These are phyloP conservation scores for Rhodotorula paludigena DNA, from an alignment of 768 basidiomycete genomes.

Conservation along the genomic window DNA sequence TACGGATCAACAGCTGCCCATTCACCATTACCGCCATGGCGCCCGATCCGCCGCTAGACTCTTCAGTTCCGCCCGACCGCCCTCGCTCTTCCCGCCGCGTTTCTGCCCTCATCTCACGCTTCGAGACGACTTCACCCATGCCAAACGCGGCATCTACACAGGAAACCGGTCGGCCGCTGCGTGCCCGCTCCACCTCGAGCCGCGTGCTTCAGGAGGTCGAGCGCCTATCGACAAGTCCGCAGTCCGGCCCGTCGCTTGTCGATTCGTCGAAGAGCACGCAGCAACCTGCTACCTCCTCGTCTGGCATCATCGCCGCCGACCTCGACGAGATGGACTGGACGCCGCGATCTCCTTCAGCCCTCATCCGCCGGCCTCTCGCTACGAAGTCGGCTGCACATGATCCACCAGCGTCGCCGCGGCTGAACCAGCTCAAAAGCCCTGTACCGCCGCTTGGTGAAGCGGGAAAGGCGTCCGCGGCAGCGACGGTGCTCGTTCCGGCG, in stretches of 20 bases:
- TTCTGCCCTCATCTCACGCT: conserved; percentile 15
- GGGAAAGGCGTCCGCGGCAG: background rate
- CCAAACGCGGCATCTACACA: background rate
- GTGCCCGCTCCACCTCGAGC: background rate
- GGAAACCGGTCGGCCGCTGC: background rate
- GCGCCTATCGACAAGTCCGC: background rate
- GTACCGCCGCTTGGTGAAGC: background rate
- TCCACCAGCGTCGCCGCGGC: too few species aligned
- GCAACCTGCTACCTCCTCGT: too few species aligned
- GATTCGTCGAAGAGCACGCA: too few species aligned
- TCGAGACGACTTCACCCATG: background rate
- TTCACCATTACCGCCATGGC: too few species aligned
- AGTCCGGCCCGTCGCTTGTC: background rate
- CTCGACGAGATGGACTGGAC: conserved; percentile 12
- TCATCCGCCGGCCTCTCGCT: too few species aligned
- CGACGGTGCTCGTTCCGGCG: conserved; percentile 7
- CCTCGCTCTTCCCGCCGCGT: background rate
- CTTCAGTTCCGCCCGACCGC: too few species aligned
- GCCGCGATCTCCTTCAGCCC: background rate
- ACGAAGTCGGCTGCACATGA: too few species aligned
- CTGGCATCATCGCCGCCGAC: background rate
- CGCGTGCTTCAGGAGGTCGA: background rate
- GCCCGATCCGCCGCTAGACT: too few species aligned
- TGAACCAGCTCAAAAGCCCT: too few species aligned
- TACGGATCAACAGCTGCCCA: too few species aligned